Evolutionary conservation across 106 monocot genomes (phyloP).

Genomic region (Dendrobium nobile): DNA sequence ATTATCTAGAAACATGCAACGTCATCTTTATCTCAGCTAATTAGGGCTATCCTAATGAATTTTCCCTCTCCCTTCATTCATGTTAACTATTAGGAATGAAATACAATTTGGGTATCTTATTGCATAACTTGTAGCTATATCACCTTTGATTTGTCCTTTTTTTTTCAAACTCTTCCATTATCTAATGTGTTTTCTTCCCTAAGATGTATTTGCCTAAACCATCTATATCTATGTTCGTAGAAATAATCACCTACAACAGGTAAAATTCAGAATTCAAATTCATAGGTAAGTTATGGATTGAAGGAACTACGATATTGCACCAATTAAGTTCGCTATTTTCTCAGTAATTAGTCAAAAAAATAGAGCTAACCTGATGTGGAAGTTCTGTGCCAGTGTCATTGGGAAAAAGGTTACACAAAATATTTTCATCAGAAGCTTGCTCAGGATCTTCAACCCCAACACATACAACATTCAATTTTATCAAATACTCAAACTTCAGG

Average conservation of each 20-base stretch:
- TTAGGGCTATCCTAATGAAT: neutral
- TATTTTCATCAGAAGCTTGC: conserved; percentile 44
- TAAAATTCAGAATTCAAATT: neutral
- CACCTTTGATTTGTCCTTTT: neutral
- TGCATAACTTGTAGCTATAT: neutral
- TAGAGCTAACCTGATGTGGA: conserved; percentile 56
- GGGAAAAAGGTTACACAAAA: conserved; percentile 92
- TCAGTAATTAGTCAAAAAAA: neutral
- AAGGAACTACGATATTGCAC: neutral
- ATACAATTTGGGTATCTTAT: neutral
- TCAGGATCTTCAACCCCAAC: conserved; percentile 73
- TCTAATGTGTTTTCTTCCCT: neutral
- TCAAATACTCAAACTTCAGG: conserved; percentile 75
- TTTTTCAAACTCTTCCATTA: neutral
- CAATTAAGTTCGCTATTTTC: neutral
- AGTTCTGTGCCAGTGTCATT: conserved; percentile 83
- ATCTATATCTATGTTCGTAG: neutral
- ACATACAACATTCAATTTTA: conserved; percentile 83
- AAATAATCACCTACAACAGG: neutral
- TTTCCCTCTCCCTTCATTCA: neutral
- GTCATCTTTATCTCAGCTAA: neutral
- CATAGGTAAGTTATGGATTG: too few relatives aligned
- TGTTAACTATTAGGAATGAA: neutral
- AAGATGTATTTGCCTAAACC: neutral
- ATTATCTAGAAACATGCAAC: neutral